A percentile compares a stretch with the other conserved stretches of the same genome.
Evolutionary conservation across 176 grass and related monocot genomes (phyloP).

Genomic region (Oryza nivara): DNA sequence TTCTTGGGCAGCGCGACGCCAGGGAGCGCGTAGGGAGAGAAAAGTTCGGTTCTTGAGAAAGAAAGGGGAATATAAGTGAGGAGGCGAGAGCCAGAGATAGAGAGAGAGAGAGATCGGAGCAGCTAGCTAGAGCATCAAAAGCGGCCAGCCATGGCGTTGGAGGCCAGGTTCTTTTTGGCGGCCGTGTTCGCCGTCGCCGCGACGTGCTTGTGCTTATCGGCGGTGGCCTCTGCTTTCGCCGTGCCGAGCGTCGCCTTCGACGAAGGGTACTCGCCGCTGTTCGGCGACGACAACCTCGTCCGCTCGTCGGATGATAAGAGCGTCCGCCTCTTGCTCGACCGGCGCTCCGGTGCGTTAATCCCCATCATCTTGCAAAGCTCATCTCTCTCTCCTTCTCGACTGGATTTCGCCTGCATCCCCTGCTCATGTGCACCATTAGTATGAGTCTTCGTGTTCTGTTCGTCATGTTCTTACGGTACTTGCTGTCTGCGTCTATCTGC

Average conservation of each 20-base stretch:
- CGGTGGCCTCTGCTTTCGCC: constrained; percentile 40
- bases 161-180: constrained; percentile 1
- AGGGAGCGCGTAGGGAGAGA: constrained; percentile 29
- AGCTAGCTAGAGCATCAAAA: neutral
- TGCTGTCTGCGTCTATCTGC: neutral
- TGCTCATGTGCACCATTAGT: neutral
- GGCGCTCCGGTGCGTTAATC: constrained; percentile 55
- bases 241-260: constrained; percentile 66
- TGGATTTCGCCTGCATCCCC: neutral
- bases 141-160: constrained; percentile 37
- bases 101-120: neutral
- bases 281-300: constrained; percentile 74
- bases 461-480: neutral
- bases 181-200: constrained; percentile 28
- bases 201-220: constrained; percentile 30
- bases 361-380: neutral
- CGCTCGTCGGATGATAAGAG: constrained; percentile 47
- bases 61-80: neutral
- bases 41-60: constrained; percentile 15
- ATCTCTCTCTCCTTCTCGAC: neutral
- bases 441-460: neutral
- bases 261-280: constrained; percentile 73
- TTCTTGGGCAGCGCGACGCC: neutral
- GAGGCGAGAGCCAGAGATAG: neutral
- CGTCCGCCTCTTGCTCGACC: constrained; percentile 71